phyloP scores from a whole-genome alignment of 2,329 filamentous ascomycete genomes.

The Diplodia corticola region DNA sequence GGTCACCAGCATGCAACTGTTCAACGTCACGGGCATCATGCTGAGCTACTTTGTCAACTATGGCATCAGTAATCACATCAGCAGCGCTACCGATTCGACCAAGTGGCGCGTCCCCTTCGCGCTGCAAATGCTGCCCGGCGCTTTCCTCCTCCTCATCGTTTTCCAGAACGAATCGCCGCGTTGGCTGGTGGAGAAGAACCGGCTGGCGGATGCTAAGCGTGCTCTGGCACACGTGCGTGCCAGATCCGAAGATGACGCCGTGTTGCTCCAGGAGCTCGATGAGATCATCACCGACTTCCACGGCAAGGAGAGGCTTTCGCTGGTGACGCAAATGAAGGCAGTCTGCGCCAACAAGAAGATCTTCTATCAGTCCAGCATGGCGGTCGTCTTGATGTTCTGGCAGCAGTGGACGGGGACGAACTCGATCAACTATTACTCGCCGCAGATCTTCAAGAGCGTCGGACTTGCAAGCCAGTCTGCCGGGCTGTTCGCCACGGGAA shows the following conservation, averaged over 20 bases:
- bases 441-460: constrained; percentile 47
- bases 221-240: constrained; percentile 43
- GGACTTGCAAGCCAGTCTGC: constrained; percentile 42
- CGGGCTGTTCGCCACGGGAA: constrained; percentile 47
- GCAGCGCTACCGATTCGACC: constrained; percentile 38
- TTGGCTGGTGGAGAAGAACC: constrained; percentile 56
- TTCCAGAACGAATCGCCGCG: constrained; percentile 56
- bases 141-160: constrained; percentile 50
- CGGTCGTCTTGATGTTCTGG: constrained; percentile 47
- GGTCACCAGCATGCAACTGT: constrained; percentile 36
- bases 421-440: constrained; percentile 43
- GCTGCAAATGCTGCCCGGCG: constrained; percentile 54
- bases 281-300: constrained; percentile 46
- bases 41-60: constrained; percentile 57
- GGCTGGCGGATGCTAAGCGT: constrained; percentile 46
- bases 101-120: constrained; percentile 57
- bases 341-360: constrained; percentile 41
- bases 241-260: constrained; percentile 37
- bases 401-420: constrained; percentile 42
- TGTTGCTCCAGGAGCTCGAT: constrained; percentile 44
- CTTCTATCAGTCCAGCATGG: constrained; percentile 45
- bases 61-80: constrained; percentile 49
- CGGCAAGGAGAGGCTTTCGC: constrained; percentile 44
- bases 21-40: constrained; percentile 50
- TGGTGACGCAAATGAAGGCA: constrained; percentile 41